Evolutionary conservation across 2,329 filamentous ascomycete species (phyloP).

Genomic region (Colletotrichum spinosum): DNA sequence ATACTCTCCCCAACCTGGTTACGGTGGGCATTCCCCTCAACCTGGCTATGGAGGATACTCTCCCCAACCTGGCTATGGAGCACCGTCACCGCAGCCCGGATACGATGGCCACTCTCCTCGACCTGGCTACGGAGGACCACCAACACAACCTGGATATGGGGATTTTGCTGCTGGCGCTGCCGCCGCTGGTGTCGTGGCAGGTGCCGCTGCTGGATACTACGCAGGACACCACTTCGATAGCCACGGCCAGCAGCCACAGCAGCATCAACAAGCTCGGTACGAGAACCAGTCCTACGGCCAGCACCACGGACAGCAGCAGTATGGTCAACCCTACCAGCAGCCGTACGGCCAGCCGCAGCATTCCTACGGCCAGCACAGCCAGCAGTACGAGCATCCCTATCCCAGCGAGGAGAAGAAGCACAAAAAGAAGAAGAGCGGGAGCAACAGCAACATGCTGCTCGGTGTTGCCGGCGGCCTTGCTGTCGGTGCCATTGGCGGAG

Average conservation of each 20-base stretch:
- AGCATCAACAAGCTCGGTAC: constrained; percentile 13
- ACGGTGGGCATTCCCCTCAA: constrained; percentile 25
- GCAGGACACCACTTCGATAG: constrained; percentile 12
- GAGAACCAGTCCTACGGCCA: constrained; percentile 11
- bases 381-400: constrained; percentile 31
- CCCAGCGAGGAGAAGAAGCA: constrained; percentile 35
- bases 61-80: constrained; percentile 38
- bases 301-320: neutral
- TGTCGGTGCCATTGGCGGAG: constrained; percentile 67
- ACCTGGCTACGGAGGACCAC: constrained; percentile 22
- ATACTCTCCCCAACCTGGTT: constrained; percentile 34
- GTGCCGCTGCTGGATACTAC: constrained; percentile 32
- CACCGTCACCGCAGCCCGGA: constrained; percentile 14
- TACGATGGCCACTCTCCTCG: constrained; percentile 10
- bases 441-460: constrained; percentile 63
- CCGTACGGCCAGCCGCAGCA: constrained; percentile 15
- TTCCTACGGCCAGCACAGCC: neutral
- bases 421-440: constrained; percentile 54
- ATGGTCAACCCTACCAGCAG: neutral
- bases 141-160: constrained; percentile 6
- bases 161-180: constrained; percentile 31
- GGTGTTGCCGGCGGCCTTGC: constrained; percentile 69
- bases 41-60: constrained; percentile 35
- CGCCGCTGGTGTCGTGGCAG: constrained; percentile 30
- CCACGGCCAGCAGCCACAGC: constrained; percentile 6